phyloP scores from a whole-genome alignment of 2,329 filamentous ascomycete genomes.

The Chrysoporthe austroafricana region DNA sequence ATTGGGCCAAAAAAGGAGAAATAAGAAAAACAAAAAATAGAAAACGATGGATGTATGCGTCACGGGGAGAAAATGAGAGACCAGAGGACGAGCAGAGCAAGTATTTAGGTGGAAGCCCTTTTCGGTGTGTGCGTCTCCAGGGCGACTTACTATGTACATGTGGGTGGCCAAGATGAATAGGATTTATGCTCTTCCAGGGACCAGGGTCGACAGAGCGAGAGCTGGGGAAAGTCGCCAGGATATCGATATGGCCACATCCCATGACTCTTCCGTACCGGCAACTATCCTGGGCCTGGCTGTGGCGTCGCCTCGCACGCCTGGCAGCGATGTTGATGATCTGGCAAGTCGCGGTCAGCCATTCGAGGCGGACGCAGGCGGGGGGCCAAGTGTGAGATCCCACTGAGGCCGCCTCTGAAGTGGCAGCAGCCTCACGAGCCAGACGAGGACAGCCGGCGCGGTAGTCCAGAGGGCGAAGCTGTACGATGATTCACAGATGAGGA shows the following conservation, averaged over 20 bases:
- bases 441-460: not conserved
- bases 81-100: constrained; percentile 7
- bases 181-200: constrained; percentile 19
- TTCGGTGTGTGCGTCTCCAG: not conserved
- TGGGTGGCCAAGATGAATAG: constrained; percentile 17
- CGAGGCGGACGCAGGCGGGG: not conserved
- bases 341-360: not conserved
- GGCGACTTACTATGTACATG: constrained; percentile 6
- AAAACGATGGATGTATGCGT: constrained; percentile 15
- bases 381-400: not conserved
- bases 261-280: constrained; percentile 26
- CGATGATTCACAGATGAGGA: not conserved
- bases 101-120: constrained; percentile 17
- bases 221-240: constrained; percentile 25
- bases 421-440: not conserved
- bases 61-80: not conserved
- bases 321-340: not conserved
- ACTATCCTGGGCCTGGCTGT: constrained; percentile 27
- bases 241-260: constrained; percentile 21
- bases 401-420: constrained; percentile 11
- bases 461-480: not conserved
- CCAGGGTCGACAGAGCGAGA: constrained; percentile 25
- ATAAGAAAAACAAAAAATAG: not conserved
- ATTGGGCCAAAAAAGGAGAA: no score
- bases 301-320: constrained; percentile 14